These are phyloP conservation scores for Xylaria hypoxylon DNA, from an alignment of 2,329 filamentous ascomycete species.

Conservation along the genomic window DNA sequence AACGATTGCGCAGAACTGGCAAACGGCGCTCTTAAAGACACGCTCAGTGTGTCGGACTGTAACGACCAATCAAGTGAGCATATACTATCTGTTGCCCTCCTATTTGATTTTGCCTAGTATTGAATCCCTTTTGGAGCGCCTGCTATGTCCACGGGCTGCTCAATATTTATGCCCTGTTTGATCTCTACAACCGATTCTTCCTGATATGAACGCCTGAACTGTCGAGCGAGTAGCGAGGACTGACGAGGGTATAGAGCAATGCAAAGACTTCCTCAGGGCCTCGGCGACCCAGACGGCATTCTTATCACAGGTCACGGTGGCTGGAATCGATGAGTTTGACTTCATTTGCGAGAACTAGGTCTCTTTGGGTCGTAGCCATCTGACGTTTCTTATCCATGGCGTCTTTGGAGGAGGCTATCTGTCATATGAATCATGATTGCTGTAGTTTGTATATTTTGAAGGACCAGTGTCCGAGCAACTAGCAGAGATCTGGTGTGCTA, in stretches of 20 bases:
- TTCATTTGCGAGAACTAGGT: slow-evolving; percentile 38
- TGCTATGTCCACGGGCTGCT: not conserved
- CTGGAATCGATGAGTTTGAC: slow-evolving; percentile 30
- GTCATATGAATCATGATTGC: not conserved
- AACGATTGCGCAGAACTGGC: slow-evolving; percentile 59
- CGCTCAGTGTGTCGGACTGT: slow-evolving; percentile 58
- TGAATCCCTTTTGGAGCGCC: not conserved
- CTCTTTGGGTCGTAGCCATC: not conserved
- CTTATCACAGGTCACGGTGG: slow-evolving; percentile 24
- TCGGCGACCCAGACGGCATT: slow-evolving; percentile 38
- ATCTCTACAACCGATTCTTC: not conserved
- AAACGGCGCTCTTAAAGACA: slow-evolving; percentile 47
- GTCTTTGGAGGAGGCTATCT: not conserved
- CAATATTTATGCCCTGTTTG: not conserved
- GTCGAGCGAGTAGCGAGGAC: slow-evolving; percentile 1
- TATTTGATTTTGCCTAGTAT: not conserved
- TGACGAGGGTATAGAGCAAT: slow-evolving; percentile 29
- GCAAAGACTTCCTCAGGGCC: slow-evolving; percentile 22
- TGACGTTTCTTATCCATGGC: not conserved
- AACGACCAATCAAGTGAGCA: slow-evolving; percentile 59
- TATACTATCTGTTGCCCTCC: slow-evolving; percentile 10
- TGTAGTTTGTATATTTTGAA: not conserved
- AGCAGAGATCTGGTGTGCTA: not conserved
- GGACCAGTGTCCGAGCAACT: not conserved
- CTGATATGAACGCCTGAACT: not conserved